Evolutionary conservation across 306 rosid species (phyloP), one percentile per base, ranked within the genome.

Genomic region (Glycyrrhiza uralensis): DNA sequence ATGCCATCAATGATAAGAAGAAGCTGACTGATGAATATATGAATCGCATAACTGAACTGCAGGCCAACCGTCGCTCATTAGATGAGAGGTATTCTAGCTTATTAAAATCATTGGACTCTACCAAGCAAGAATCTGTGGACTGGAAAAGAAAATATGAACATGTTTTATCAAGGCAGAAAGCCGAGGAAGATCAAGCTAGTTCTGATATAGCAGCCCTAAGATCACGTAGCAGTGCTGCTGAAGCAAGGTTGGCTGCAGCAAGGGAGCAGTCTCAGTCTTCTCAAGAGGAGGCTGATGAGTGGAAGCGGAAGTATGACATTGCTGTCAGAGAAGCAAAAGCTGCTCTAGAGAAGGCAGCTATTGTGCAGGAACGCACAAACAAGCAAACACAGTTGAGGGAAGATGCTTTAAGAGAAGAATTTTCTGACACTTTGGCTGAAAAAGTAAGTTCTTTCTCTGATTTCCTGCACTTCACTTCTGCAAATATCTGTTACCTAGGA

Each of bases 331-430:
- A 90, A 68, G 92, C 91, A 69, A 93, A 90, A 83, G 65, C 89
- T 81, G 93, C 96, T 26, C 83, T 90, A 14, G 96, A 90, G 83
- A 90, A 85, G 90, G 96, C 96, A 33, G 92, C 96, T 67, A 57
- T 18, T 60, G 83, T 81, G 41, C 91, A 88, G 79, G 92, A 90
- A 59, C 88, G 88, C 60, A 45, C 91, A 54, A 87, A 47, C 55
- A 90, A 79, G 69, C 93, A 88, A 71, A 85, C 90, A 14, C 92
- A 89, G 45, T 76, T 76, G 74, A 87, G 89, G 83, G 96, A 90
- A 84, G 96, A 87, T 79, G 94, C 84, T 77, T 71, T 93, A 75
- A 89, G 94, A 82, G 96, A 86, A 83, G 97, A 90, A 63, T 90
- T 93, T 62, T 54, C 90, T 0, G 39, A 58, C 35, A 83, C 51